Percentiles rank a stretch among this genome's conserved stretches.
phyloP scores from a whole-genome alignment of 176 grass and related monocot genomes.

The Eragrostis curvula region DNA sequence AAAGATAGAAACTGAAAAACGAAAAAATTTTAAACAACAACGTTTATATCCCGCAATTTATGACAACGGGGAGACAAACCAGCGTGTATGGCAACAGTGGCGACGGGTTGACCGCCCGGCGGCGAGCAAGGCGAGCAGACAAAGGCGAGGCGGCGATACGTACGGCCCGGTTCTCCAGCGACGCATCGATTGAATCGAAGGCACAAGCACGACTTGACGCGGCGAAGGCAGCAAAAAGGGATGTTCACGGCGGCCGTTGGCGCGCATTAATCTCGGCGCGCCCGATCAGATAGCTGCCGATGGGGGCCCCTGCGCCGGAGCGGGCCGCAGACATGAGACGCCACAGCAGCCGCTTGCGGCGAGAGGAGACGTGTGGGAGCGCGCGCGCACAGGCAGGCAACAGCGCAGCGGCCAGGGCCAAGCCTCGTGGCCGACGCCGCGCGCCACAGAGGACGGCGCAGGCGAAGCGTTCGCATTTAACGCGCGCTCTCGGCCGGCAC shows the following conservation, averaged over 20 bases:
- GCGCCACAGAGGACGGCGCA: not conserved
- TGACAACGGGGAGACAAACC: not conserved
- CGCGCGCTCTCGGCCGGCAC: slow-evolving; percentile 5
- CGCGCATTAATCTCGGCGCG: slow-evolving; percentile 27
- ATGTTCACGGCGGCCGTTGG: not conserved
- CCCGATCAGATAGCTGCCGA: not conserved
- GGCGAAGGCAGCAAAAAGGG: slow-evolving; percentile 9
- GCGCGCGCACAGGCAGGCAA: not conserved
- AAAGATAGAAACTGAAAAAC: too few relatives aligned
- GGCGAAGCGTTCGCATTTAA: slow-evolving; percentile 49
- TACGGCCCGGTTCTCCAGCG: not conserved
- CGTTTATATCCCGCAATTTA: too few relatives aligned
- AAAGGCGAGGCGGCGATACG: not conserved
- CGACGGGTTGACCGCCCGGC: not conserved
- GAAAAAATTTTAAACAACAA: too few relatives aligned
- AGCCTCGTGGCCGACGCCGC: slow-evolving; percentile 47
- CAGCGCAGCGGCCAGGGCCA: not conserved
- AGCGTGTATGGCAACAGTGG: not conserved
- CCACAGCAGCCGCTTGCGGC: not conserved
- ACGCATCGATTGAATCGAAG: not conserved
- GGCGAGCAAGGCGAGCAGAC: not conserved
- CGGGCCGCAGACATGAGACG: too few relatives aligned
- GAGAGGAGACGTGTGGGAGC: slow-evolving; percentile 23
- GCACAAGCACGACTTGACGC: not conserved
- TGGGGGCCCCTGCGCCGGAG: not conserved